Base-by-base conservation (phyloP, 1,284 basidiomycete species). In the Ceratobasidium sp. region DNA sequence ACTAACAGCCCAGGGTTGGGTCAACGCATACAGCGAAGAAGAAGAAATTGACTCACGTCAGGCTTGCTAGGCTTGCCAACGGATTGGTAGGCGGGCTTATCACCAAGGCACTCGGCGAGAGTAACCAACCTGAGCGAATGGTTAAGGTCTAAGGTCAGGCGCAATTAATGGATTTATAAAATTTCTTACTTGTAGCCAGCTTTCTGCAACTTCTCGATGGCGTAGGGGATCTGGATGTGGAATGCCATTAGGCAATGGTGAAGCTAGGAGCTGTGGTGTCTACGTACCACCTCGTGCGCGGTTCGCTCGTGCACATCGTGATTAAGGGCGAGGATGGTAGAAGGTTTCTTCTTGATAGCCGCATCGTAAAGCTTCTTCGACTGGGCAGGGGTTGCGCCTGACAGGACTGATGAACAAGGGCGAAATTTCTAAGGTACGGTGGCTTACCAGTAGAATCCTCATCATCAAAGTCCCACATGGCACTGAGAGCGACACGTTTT, bases 401-500 rank as follows among this genome's bases (percentile, higher is more conserved):
- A 38, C 26, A 33, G 33, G 23, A 28, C 15, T 7, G 13, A 9
- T 54, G 13, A 59, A n/a, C 57, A 40, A 26, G 40, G 44, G 9
- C n/a, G 28, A 12, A 33, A 4, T 48, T 50, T 6, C 15, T 12
- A 64, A 20, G 20, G 61, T 42, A 64, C 9, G 20, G 33, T 33
- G 42, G 52, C 73, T 59, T 44, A 71, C 77, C 67, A 42, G 52
- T 33, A 46, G 69, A 74, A 40, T 80, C 79, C 13, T 54, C 50
- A 52, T 65, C 77, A 33, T 80, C 79, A 42, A 77, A 74, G 50
- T 78, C 77, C 79, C 79, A 80, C n/a, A 59, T 59, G 12, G 67
- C 79, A 62, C 73, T 76, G n/a, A 28, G 42, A 44, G 42, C 28
- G 26, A 15, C 12, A 7, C 12, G 12, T 50, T 50, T 5, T 61